These are phyloP conservation scores for Phytophthora kernoviae DNA, from an alignment of 352 stramenopile genomes.

Conservation along the genomic window DNA sequence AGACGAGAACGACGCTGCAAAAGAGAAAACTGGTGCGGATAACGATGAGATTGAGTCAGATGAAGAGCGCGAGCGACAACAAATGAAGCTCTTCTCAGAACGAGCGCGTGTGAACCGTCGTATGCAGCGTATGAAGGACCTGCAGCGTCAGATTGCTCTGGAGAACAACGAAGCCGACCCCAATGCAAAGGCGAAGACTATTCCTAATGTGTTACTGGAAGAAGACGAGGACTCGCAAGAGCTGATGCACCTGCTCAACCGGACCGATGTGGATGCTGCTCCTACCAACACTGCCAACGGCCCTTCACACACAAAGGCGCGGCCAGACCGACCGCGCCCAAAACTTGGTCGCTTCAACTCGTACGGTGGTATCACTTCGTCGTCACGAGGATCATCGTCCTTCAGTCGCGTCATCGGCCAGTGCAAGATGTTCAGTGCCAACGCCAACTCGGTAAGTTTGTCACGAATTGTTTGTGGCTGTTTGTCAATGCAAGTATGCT, in stretches of 20 bases:
- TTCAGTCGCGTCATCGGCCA: constrained; percentile 75
- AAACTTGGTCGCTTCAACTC: constrained; percentile 62
- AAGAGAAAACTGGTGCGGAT: constrained; percentile 26
- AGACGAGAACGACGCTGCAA: constrained; percentile 28
- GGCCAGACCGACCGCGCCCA: constrained; percentile 22
- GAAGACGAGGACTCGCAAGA: constrained; percentile 84
- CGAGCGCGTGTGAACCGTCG: constrained; percentile 81
- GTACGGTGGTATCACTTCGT: constrained; percentile 50
- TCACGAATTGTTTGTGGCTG: background rate
- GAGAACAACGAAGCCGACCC: constrained; percentile 45
- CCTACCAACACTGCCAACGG: constrained; percentile 6
- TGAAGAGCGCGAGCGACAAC: constrained; percentile 78
- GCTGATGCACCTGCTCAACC: constrained; percentile 65
- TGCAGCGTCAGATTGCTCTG: constrained; percentile 65
- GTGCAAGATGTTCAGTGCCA: constrained; percentile 71
- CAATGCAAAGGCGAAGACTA: constrained; percentile 21
- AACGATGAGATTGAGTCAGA: constrained; percentile 73
- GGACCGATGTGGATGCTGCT: constrained; percentile 46
- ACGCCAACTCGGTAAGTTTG: constrained; percentile 56
- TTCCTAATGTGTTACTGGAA: constrained; percentile 72
- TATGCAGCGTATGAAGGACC: constrained; percentile 86
- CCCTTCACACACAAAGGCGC: constrained; percentile 7
- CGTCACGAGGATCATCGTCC: constrained; percentile 53
- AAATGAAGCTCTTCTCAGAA: constrained; percentile 89
- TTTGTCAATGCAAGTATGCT: background rate